Percentiles rank a stretch among this genome's conserved stretches.
phyloP scores from a whole-genome alignment of 2,329 filamentous ascomycete genomes.

The Falciphora oryzae region DNA sequence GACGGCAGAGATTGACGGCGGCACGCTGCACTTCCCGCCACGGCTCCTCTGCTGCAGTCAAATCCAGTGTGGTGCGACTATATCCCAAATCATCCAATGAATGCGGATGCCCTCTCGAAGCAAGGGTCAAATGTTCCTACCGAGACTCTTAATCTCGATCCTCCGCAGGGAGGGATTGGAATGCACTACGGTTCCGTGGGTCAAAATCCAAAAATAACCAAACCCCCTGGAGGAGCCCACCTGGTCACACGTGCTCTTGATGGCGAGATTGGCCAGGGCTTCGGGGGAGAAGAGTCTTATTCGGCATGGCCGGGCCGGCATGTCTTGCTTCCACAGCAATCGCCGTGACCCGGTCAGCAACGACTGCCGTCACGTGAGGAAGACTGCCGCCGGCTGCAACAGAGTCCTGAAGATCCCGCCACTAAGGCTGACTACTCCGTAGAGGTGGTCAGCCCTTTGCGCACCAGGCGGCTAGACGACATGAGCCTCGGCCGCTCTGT shows the following conservation, averaged over 20 bases:
- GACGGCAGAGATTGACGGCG: too few species aligned
- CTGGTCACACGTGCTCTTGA: too few species aligned
- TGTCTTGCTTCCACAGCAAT: not conserved
- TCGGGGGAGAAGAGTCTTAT: not conserved
- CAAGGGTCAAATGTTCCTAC: not conserved
- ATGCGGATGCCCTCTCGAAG: not conserved
- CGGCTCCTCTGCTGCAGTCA: not conserved
- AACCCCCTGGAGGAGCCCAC: too few species aligned
- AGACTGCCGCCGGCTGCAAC: too few species aligned
- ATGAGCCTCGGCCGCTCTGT: not conserved
- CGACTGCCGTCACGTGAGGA: not conserved
- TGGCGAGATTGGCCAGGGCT: not conserved
- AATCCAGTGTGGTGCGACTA: not conserved
- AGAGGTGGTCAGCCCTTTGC: not conserved
- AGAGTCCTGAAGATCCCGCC: not conserved
- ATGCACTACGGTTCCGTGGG: not conserved
- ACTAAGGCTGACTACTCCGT: not conserved
- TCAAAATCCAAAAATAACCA: not conserved
- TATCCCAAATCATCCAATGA: not conserved
- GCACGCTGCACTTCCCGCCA: not conserved
- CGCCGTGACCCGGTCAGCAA: not conserved
- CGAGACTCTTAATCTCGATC: not conserved
- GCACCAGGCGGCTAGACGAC: not conserved
- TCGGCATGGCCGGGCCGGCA: not conserved
- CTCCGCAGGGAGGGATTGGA: not conserved